Conservation (phyloP, 2,329 filamentous ascomycete genomes). For the Cordyceps militaris region DNA sequence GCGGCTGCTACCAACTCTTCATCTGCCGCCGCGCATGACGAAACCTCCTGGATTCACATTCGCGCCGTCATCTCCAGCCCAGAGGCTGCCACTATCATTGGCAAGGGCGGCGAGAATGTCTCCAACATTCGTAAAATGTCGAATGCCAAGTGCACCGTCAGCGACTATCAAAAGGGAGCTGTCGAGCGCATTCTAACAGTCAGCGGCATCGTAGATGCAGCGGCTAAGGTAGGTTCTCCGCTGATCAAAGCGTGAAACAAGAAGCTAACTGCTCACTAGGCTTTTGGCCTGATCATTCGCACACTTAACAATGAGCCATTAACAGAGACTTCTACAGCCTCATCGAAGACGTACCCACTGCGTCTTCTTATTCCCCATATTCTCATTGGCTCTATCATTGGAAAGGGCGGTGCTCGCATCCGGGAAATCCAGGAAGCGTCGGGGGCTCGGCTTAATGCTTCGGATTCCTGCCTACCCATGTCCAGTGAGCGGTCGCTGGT, state of each 20-base stretch:
- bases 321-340: constrained; percentile 76
- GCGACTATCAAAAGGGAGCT: constrained; percentile 93
- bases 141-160: constrained; percentile 96
- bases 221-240: constrained; percentile 72
- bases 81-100: constrained; percentile 95
- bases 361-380: constrained; percentile 94
- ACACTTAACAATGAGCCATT: constrained; percentile 96
- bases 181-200: constrained; percentile 97
- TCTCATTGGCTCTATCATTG: constrained; percentile 96
- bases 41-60: constrained; percentile 94
- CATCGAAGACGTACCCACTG: constrained; percentile 95
- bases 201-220: constrained; percentile 91
- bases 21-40: constrained; percentile 61
- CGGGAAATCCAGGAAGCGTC: constrained; percentile 98
- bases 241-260: neutral
- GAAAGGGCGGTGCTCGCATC: constrained; percentile 91
- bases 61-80: constrained; percentile 95
- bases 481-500: constrained; percentile 97
- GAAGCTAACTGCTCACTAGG: constrained; percentile 44
- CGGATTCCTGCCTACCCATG: constrained; percentile 85
- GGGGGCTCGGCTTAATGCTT: constrained; percentile 91
- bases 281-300: constrained; percentile 95
- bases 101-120: constrained; percentile 97
- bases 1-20: constrained; percentile 30
- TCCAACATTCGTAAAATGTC: constrained; percentile 93